A percentile compares a stretch with the other conserved stretches of the same genome.
Conservation (phyloP, 1,139 yeast genomes). For the Hansenula sp. region DNA sequence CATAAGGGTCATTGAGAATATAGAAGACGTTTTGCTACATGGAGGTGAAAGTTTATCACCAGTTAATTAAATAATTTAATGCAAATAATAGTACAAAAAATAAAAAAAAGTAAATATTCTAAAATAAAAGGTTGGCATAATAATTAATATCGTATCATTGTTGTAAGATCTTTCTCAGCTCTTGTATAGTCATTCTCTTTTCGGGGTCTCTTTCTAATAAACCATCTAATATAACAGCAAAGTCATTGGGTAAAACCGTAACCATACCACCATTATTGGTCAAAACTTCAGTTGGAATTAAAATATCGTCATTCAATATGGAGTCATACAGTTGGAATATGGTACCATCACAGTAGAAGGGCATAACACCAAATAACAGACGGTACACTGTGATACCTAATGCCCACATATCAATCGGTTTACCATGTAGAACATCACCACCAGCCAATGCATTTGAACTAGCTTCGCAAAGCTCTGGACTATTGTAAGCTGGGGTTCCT, state of each 20-base stretch:
- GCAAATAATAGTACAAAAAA: no score
- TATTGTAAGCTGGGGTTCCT: conserved; percentile 8
- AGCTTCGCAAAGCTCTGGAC: conserved; percentile 7
- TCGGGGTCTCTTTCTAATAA: conserved; percentile 1
- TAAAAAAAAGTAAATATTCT: no score
- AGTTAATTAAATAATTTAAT: conserved; percentile 6
- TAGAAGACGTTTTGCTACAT: conserved; percentile 16
- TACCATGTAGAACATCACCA: not conserved
- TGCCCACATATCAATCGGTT: conserved; percentile 11
- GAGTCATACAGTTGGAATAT: conserved; percentile 3
- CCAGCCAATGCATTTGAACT: not conserved
- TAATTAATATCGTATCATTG: no score
- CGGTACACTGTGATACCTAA: conserved; percentile 8
- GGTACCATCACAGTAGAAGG: conserved; percentile 3
- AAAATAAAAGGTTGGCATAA: no score
- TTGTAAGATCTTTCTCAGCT: not conserved
- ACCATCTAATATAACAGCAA: not conserved
- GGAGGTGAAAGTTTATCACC: conserved; percentile 18
- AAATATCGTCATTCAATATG: not conserved
- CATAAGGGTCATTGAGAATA: conserved; percentile 18
- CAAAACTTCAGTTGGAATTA: not conserved
- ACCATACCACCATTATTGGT: not conserved
- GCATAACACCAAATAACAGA: conserved; percentile 4
- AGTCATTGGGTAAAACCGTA: not conserved
- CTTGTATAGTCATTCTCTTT: not conserved